phyloP scores from a whole-genome alignment of 2,329 filamentous ascomycete species.

The Arthroderma uncinatum region DNA sequence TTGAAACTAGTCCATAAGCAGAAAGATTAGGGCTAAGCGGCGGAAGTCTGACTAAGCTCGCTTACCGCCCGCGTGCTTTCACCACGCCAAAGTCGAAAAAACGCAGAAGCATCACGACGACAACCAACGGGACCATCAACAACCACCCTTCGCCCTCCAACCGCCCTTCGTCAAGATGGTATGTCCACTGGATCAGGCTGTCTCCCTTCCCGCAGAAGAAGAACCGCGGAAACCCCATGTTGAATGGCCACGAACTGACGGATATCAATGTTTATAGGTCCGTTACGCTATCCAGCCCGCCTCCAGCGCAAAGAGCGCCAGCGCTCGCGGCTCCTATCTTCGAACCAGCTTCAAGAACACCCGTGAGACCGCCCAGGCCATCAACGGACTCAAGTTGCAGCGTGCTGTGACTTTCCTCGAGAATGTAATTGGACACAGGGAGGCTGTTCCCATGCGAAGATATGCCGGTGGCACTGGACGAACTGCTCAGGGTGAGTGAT shows the following conservation, averaged over 20 bases:
- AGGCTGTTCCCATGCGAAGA: constrained; percentile 96
- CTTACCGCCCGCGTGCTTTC: constrained; percentile 12
- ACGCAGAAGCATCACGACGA: constrained; percentile 21
- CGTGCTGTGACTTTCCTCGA: constrained; percentile 94
- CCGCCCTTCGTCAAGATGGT: constrained; percentile 36
- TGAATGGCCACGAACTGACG: background rate
- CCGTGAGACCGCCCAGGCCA: constrained; percentile 96
- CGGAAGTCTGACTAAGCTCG: constrained; percentile 11
- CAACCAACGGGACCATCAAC: constrained; percentile 15
- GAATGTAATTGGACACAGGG: constrained; percentile 94
- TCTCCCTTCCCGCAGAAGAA: background rate
- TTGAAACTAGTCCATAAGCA: constrained; percentile 12
- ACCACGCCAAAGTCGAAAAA: constrained; percentile 4
- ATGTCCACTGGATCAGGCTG: constrained; percentile 21
- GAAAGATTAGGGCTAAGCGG: constrained; percentile 32
- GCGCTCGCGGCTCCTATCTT: constrained; percentile 96
- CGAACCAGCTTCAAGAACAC: constrained; percentile 99
- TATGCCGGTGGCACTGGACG: constrained; percentile 94
- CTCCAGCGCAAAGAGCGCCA: constrained; percentile 81
- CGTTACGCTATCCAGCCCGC: constrained; percentile 92
- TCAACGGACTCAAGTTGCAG: constrained; percentile 97
- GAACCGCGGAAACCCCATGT: background rate
- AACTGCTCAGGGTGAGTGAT: constrained; percentile 84
- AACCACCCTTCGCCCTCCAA: constrained; percentile 32
- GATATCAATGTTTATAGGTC: constrained; percentile 47